These are phyloP conservation scores for Petunia secreta DNA, from an alignment of 257 asterid genomes.

Conservation along the genomic window DNA sequence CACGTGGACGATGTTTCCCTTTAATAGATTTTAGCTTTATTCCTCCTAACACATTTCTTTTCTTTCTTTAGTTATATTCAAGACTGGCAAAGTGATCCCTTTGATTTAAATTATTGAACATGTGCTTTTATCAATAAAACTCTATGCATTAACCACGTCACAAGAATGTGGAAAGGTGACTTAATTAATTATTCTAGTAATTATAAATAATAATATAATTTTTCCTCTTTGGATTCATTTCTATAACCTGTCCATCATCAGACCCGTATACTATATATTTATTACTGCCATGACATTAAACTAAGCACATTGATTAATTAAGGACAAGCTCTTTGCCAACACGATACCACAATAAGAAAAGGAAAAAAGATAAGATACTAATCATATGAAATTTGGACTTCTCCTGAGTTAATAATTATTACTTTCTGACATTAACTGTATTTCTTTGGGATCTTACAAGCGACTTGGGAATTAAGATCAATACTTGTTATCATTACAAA, in stretches of 20 bases:
- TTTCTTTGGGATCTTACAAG: too few relatives aligned
- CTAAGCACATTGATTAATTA: neutral
- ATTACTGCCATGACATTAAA: neutral
- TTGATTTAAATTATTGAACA: constrained; percentile 7
- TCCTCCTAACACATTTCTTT: neutral
- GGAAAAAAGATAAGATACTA: neutral
- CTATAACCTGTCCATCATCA: neutral
- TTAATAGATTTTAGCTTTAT: constrained; percentile 16
- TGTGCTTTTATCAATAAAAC: neutral
- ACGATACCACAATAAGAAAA: neutral
- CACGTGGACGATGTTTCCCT: neutral
- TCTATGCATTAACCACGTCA: neutral
- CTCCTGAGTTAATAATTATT: neutral
- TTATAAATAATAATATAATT: neutral
- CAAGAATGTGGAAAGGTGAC: constrained; percentile 5
- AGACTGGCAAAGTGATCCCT: neutral
- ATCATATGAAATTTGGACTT: constrained; percentile 12
- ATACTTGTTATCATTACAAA: neutral
- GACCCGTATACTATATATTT: neutral
- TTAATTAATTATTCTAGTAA: neutral
- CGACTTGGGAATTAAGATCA: neutral
- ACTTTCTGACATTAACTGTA: neutral
- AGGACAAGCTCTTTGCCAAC: constrained; percentile 13
- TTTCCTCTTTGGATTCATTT: neutral
- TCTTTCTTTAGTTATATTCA: neutral